These are phyloP conservation scores for Ilyonectria mors-panacis DNA, from an alignment of 2,329 filamentous ascomycete species.

Conservation along the genomic window DNA sequence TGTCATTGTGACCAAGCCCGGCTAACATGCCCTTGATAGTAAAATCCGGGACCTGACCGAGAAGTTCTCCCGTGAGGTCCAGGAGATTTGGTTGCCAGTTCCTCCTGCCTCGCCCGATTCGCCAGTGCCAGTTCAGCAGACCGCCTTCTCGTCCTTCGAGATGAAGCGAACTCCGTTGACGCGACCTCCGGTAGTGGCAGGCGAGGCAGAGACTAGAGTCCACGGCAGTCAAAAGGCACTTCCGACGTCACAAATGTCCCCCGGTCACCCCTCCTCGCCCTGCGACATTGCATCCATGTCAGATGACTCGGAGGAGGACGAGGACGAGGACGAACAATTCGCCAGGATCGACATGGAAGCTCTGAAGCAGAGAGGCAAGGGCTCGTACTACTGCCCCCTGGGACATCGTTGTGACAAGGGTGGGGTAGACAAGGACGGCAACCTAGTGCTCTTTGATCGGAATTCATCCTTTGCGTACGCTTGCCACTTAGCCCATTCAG, in stretches of 20 bases:
- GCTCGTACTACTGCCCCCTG: conserved; percentile 55
- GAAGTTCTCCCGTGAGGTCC: conserved; percentile 54
- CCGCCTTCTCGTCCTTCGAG: conserved; percentile 43
- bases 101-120: conserved; percentile 32
- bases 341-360: conserved; percentile 57
- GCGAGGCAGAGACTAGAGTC: conserved; percentile 41
- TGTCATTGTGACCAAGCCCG: not conserved
- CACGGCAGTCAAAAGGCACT: conserved; percentile 43
- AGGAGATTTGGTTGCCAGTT: conserved; percentile 50
- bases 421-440: conserved; percentile 57
- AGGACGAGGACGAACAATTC: conserved; percentile 55
- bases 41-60: conserved; percentile 54
- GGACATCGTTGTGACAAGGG: conserved; percentile 56
- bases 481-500: conserved; percentile 28
- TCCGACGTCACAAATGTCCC: conserved; percentile 40
- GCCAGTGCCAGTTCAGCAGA: conserved; percentile 32
- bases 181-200: conserved; percentile 32
- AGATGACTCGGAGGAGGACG: conserved; percentile 45
- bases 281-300: conserved; percentile 46
- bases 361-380: conserved; percentile 58
- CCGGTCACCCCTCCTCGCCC: conserved; percentile 28
- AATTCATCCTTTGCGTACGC: conserved; percentile 59
- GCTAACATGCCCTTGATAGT: conserved; percentile 43
- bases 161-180: conserved; percentile 39
- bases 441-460: conserved; percentile 57